A percentile compares a stretch with the other conserved stretches of the same genome.
These are phyloP conservation scores for Fusarium lateritium DNA, from an alignment of 2,329 filamentous ascomycete species.

Conservation along the genomic window DNA sequence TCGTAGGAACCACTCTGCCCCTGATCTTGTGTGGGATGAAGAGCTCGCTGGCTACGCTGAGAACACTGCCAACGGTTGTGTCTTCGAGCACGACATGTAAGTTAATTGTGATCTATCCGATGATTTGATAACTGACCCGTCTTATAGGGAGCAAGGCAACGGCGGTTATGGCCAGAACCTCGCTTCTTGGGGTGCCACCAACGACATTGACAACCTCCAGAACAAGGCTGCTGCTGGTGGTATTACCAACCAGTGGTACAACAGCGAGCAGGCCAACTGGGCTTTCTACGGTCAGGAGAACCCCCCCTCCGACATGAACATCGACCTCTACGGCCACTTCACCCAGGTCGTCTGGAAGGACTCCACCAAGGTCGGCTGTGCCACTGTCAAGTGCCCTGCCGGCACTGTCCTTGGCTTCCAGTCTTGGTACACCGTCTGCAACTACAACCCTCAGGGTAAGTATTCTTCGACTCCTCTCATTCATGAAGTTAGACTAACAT, in stretches of 20 bases:
- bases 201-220: constrained; percentile 53
- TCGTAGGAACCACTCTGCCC: constrained; percentile 84
- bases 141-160: constrained; percentile 65
- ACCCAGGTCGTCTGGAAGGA: constrained; percentile 61
- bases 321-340: constrained; percentile 74
- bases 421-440: constrained; percentile 88
- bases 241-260: constrained; percentile 91
- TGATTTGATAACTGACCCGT: constrained; percentile 51
- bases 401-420: constrained; percentile 66
- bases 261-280: constrained; percentile 77
- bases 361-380: constrained; percentile 61
- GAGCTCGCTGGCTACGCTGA: constrained; percentile 75
- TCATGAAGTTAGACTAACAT: constrained; percentile 3
- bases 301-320: constrained; percentile 72
- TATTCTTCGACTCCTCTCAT: constrained; percentile 18
- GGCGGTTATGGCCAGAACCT: constrained; percentile 93
- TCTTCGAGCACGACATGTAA: constrained; percentile 83
- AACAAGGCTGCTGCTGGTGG: constrained; percentile 74
- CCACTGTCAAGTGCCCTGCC: constrained; percentile 78
- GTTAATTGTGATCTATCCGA: constrained; percentile 49
- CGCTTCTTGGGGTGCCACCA: constrained; percentile 71
- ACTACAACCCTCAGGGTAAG: constrained; percentile 84
- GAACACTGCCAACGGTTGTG: constrained; percentile 75
- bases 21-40: constrained; percentile 75
- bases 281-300: constrained; percentile 71